Base-by-base conservation (phyloP, 352 stramenopile species). In the Elongisporangium anandrum region DNA sequence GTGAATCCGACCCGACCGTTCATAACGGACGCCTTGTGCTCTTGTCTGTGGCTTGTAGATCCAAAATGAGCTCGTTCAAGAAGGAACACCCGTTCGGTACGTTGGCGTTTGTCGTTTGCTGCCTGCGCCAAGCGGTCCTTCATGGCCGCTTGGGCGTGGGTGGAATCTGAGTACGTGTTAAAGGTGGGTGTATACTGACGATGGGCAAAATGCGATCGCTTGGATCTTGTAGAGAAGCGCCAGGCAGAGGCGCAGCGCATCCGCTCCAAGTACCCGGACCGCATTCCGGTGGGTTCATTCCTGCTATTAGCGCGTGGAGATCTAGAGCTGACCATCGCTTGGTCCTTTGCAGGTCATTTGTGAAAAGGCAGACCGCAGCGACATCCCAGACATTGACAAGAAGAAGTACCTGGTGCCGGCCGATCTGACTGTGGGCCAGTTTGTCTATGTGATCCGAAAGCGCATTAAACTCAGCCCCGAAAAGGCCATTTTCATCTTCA, bases 381-480 rank as follows among this genome's bases (percentile, higher is more conserved):
- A 99, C 65, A 99, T 99, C 70, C 97, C 96, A 21, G 97, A 99
- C 69, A 99, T 99, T 87, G 97, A 99, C 79, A 99, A 99, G 88
- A 99, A 99, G 79, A 99, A 99, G 82, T 99, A 99, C 75, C 77
- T 99, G 51, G 97, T 99, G 53, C 96, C 96, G 7, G 88, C 94
- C 47, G 96, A 99, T 70, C 72, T 99, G 64, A 99, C 95, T 50
- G 95, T 99, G 8, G 97, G 97, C 5, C 97, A 99, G 79, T 99
- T 99, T 69, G 94, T 99, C 61, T 99, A 99, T 73, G 97, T 99
- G 48, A 99, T 99, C 73, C 94, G 97, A 63, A 99, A 99, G 85
- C 93, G 97, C 61, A 99, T 99, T 73, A 99, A 99, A 81, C 75
- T 99, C 60, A 96, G 94, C 57, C 92, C 97, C 0, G 97, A 99